Evolutionary conservation across 306 rosid genomes (phyloP).

Genomic region (Urtica urens): DNA sequence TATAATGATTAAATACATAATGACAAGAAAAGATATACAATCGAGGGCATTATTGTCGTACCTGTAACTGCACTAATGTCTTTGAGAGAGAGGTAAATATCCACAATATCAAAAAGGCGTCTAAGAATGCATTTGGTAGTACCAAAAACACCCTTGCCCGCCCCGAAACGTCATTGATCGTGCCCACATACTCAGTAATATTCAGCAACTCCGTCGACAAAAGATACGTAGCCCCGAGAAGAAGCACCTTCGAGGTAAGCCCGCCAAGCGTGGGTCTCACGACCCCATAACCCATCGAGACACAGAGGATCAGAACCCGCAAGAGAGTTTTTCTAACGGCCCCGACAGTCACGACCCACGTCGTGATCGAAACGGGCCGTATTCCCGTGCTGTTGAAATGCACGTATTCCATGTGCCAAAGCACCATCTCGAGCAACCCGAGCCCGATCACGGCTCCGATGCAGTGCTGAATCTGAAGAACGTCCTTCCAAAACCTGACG

Average conservation of each 20-base stretch:
- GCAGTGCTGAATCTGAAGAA: conserved; percentile 92
- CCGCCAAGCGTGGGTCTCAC: conserved; percentile 98
- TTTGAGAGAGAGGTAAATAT: conserved; percentile 84
- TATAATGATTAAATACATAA: too few species aligned
- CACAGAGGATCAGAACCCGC: conserved; percentile 68
- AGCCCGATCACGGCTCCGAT: conserved; percentile 65
- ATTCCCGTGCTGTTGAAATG: conserved; percentile 70
- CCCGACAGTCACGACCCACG: conserved; percentile 87
- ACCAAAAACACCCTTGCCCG: conserved; percentile 84
- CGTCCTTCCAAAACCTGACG: conserved; percentile 78
- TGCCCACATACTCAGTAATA: conserved; percentile 84
- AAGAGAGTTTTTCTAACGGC: conserved; percentile 68
- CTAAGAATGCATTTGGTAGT: conserved; percentile 88
- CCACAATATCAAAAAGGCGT: conserved; percentile 93
- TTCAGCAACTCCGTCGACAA: conserved; percentile 78
- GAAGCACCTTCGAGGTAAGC: conserved; percentile 86
- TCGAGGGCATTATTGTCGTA: conserved; percentile 15
- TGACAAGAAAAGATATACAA: neutral
- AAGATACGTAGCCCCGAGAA: conserved; percentile 75
- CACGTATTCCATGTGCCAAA: conserved; percentile 79
- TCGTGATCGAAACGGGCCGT: conserved; percentile 65
- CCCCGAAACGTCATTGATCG: conserved; percentile 81
- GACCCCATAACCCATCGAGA: conserved; percentile 97
- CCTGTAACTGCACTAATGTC: conserved; percentile 94
- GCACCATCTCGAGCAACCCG: conserved; percentile 91